Conservation (phyloP, 148 eudicot species). For the Dianthus caryophyllus region DNA sequence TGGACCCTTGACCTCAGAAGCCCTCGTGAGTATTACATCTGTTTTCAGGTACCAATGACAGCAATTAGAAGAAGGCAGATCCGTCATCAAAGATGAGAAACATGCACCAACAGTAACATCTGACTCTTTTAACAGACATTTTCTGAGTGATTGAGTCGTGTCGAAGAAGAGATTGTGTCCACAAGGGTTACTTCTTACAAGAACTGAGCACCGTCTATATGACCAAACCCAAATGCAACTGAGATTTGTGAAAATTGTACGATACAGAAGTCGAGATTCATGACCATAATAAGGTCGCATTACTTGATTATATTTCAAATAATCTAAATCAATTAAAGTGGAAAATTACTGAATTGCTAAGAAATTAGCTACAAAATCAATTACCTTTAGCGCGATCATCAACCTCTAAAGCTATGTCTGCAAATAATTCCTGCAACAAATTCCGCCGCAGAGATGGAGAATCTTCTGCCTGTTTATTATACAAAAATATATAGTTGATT, state of each 20-base stretch:
- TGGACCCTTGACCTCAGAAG: slow-evolving; percentile 44
- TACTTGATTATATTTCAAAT: not conserved
- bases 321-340: not conserved
- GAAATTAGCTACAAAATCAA: not conserved
- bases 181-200: no score
- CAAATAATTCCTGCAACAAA: slow-evolving; percentile 76
- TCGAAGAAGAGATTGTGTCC: no score
- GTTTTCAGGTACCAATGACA: slow-evolving; percentile 45
- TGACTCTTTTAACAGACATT: not conserved
- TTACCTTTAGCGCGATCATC: slow-evolving; percentile 93
- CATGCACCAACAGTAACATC: not conserved
- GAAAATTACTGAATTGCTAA: not conserved
- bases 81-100: slow-evolving; percentile 8
- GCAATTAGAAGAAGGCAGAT: slow-evolving; percentile 20
- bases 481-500: no score
- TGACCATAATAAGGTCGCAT: no score
- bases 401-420: slow-evolving; percentile 88
- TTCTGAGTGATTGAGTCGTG: not conserved
- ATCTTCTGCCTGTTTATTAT: slow-evolving; percentile 67
- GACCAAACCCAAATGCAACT: no score
- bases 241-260: no score
- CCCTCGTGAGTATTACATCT: slow-evolving; percentile 68
- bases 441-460: slow-evolving; percentile 67
- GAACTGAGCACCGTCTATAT: no score
- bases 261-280: no score